These are phyloP conservation scores for Sonneratia caseolaris DNA, from an alignment of 345 rosid species.

Conservation along the genomic window DNA sequence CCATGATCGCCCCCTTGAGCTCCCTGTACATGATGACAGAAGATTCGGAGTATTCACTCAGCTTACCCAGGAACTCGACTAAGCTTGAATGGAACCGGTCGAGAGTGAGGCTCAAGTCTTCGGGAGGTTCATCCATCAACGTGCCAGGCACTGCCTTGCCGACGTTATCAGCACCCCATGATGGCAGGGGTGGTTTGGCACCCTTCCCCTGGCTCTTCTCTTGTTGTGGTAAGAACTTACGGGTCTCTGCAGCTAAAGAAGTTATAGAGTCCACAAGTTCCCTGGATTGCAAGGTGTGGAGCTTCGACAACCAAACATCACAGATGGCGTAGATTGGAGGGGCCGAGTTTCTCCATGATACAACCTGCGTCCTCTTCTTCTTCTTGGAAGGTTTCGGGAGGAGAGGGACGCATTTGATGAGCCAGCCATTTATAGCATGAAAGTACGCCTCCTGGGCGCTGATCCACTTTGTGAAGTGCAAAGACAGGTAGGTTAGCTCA, in stretches of 20 bases:
- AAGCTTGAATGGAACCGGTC: conserved; percentile 58
- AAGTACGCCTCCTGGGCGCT: conserved; percentile 59
- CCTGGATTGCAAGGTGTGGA: conserved; percentile 33
- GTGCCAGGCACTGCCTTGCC: conserved; percentile 29
- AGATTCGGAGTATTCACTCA: conserved; percentile 40
- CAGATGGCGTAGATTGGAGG: conserved; percentile 76
- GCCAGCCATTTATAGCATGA: conserved; percentile 64
- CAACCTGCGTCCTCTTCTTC: conserved; percentile 19
- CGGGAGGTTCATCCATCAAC: conserved; percentile 40
- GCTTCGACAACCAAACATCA: conserved; percentile 52
- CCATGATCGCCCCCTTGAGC: conserved; percentile 36
- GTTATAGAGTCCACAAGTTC: conserved; percentile 50
- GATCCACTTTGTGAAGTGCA: conserved; percentile 70
- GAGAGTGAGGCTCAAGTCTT: conserved; percentile 37
- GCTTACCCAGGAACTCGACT: conserved; percentile 50
- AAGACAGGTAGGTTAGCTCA: conserved; percentile 44
- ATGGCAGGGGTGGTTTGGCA: conserved; percentile 5
- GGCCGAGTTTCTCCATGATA: conserved; percentile 23
- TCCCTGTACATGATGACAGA: conserved; percentile 48
- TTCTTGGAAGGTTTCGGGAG: conserved; percentile 22
- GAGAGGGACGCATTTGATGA: conserved; percentile 44
- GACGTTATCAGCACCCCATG: conserved; percentile 26
- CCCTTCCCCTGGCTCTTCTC: conserved; percentile 66
- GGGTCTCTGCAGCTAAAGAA: conserved; percentile 50
- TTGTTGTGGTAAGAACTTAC: conserved; percentile 56